A percentile compares a stretch with the other conserved stretches of the same genome.
Evolutionary conservation across 805 yeast genomes (phyloP).

Genomic region (Wickerhamomyces silvicola): DNA sequence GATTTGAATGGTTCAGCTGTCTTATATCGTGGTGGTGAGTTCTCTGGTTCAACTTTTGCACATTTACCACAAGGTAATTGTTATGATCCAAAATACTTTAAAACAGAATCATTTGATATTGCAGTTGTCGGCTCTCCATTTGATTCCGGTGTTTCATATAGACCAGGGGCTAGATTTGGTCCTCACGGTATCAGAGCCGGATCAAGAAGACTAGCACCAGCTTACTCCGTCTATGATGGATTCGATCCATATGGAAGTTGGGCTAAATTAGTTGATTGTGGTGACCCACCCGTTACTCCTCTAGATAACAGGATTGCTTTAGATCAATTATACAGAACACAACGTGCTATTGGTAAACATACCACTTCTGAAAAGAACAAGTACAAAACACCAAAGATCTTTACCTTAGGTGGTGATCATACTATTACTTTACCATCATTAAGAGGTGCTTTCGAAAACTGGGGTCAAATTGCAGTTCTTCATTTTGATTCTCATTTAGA

Average conservation of each 20-base stretch:
- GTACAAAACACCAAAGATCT: slow-evolving; percentile 28
- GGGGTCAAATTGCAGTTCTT: slow-evolving; percentile 38
- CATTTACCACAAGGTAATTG: slow-evolving; percentile 42
- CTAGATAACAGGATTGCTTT: slow-evolving; percentile 57
- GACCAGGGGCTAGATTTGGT: slow-evolving; percentile 51
- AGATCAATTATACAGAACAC: slow-evolving; percentile 48
- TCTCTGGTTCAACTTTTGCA: slow-evolving; percentile 53
- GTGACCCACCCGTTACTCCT: slow-evolving; percentile 58
- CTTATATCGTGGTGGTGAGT: slow-evolving; percentile 35
- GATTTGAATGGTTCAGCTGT: slow-evolving; percentile 34
- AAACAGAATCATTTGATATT: slow-evolving; percentile 34
- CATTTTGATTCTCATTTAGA: slow-evolving; percentile 67
- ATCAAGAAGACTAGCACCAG: slow-evolving; percentile 37
- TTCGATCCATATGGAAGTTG: slow-evolving; percentile 48
- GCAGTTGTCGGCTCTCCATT: slow-evolving; percentile 53
- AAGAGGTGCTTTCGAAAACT: slow-evolving; percentile 39
- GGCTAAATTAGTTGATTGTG: slow-evolving; percentile 52
- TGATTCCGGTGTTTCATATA: slow-evolving; percentile 44
- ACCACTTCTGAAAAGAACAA: slow-evolving; percentile 24
- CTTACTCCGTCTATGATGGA: slow-evolving; percentile 44
- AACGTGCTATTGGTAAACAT: slow-evolving; percentile 38
- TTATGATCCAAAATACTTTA: slow-evolving; percentile 32
- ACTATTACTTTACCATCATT: slow-evolving; percentile 45
- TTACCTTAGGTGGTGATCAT: slow-evolving; percentile 52
- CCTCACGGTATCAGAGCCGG: slow-evolving; percentile 42